These are phyloP conservation scores for Apium graveolens DNA, from an alignment of 129 eudicot genomes.

Conservation along the genomic window DNA sequence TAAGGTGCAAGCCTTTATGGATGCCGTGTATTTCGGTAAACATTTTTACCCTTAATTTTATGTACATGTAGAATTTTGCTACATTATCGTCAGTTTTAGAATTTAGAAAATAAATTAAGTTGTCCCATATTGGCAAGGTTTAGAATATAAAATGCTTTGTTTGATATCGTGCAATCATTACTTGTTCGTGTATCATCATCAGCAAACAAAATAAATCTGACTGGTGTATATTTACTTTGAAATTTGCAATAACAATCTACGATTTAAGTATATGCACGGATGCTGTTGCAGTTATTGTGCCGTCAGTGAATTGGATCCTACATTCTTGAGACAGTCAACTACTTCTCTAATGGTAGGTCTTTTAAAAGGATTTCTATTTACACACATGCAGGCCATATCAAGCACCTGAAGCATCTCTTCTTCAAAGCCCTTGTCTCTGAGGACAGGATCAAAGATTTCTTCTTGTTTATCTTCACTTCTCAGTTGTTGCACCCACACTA, in stretches of 20 bases:
- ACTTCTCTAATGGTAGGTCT: constrained; percentile 72
- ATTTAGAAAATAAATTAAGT: not conserved
- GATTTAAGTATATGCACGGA: constrained; percentile 12
- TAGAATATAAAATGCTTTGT: no score
- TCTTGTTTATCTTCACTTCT: constrained; percentile 58
- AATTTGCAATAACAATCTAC: constrained; percentile 18
- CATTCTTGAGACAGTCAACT: constrained; percentile 59
- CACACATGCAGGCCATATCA: constrained; percentile 77
- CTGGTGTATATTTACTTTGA: constrained; percentile 21
- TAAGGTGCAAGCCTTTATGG: not conserved
- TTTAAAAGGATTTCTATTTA: constrained; percentile 61
- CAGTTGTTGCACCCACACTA: constrained; percentile 76
- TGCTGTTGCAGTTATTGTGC: constrained; percentile 24
- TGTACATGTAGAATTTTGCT: not conserved
- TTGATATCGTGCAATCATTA: not conserved
- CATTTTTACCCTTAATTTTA: not conserved
- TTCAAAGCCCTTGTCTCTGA: constrained; percentile 63
- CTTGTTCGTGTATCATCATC: not conserved
- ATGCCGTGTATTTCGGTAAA: not conserved
- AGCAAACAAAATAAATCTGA: constrained; percentile 22
- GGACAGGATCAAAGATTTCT: constrained; percentile 56
- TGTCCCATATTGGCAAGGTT: not conserved
- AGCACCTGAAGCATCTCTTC: constrained; percentile 80
- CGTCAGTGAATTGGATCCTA: constrained; percentile 35
- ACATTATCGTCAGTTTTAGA: no score